A percentile compares a stretch with the other conserved stretches of the same genome.
phyloP scores from a whole-genome alignment of 371 early-diverging fungal species.

The Mucor circinelloides region DNA sequence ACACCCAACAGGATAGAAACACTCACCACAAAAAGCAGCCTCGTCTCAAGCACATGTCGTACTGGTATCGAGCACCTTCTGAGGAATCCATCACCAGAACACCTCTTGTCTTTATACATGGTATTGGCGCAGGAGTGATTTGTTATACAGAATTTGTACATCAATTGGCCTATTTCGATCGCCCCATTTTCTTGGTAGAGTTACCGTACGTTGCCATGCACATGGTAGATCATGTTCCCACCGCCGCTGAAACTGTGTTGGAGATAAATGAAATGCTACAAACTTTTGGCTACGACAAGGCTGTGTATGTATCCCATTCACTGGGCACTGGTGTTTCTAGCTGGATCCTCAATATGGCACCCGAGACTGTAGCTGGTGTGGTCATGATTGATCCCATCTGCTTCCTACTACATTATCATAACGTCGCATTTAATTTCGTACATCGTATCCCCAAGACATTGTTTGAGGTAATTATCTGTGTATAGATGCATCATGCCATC shows the following conservation, averaged over 20 bases:
- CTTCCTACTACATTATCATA: conserved; percentile 63
- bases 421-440: conserved; percentile 71
- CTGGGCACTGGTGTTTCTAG: conserved; percentile 60
- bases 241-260: conserved; percentile 54
- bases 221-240: conserved; percentile 59
- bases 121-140: conserved; percentile 65
- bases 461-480: conserved; percentile 43
- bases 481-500: neutral
- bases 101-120: conserved; percentile 72
- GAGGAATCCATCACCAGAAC: conserved; percentile 18
- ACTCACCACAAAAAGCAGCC: neutral
- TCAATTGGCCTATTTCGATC: conserved; percentile 35
- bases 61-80: conserved; percentile 30
- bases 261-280: conserved; percentile 59
- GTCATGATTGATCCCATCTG: conserved; percentile 74
- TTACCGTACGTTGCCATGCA: conserved; percentile 71
- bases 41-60: conserved; percentile 11
- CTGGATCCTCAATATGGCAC: conserved; percentile 49
- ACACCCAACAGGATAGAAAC: neutral
- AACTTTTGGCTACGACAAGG: conserved; percentile 50
- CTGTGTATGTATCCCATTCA: conserved; percentile 69
- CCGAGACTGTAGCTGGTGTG: conserved; percentile 50
- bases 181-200: conserved; percentile 68
- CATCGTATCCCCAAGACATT: conserved; percentile 57
- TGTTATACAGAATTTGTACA: conserved; percentile 59